A percentile compares a stretch with the other conserved stretches of the same genome.
Evolutionary conservation across 2,329 filamentous ascomycete genomes (phyloP).

Genomic region (Phyllosticta paracitricarpa): DNA sequence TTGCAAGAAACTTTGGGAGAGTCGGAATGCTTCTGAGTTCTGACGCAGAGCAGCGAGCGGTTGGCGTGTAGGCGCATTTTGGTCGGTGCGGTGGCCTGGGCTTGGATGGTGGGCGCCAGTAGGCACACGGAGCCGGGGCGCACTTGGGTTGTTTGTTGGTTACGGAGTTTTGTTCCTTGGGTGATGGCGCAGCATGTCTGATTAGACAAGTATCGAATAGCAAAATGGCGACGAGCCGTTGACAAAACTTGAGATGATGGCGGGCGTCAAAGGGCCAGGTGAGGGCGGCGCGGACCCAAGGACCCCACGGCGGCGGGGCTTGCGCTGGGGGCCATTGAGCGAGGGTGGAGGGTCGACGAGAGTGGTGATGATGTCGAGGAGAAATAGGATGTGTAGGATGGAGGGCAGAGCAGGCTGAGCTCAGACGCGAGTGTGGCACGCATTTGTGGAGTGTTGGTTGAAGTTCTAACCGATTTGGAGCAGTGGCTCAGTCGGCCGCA

Average conservation of each 20-base stretch:
- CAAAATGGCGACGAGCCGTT: background rate
- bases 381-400: background rate
- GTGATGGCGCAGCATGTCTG: background rate
- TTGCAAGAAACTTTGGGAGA: conserved; percentile 10
- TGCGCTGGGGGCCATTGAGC: background rate
- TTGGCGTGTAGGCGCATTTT: background rate
- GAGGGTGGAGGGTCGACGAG: background rate
- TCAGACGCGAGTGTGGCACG: background rate
- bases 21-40: conserved; percentile 9
- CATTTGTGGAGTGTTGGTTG: background rate
- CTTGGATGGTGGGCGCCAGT: background rate
- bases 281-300: background rate
- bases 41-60: background rate
- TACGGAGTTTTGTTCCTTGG: background rate
- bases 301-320: background rate
- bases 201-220: background rate
- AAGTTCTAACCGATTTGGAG: background rate
- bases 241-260: background rate
- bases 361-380: background rate
- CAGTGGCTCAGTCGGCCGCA: conserved; percentile 9
- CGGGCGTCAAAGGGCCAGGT: background rate
- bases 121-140: too few relatives aligned
- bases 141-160: background rate
- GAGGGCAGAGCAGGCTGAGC: too few relatives aligned
- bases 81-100: background rate